phyloP scores from a whole-genome alignment of 192 early-diverging fungal genomes.

The Entrophospora sp. region DNA sequence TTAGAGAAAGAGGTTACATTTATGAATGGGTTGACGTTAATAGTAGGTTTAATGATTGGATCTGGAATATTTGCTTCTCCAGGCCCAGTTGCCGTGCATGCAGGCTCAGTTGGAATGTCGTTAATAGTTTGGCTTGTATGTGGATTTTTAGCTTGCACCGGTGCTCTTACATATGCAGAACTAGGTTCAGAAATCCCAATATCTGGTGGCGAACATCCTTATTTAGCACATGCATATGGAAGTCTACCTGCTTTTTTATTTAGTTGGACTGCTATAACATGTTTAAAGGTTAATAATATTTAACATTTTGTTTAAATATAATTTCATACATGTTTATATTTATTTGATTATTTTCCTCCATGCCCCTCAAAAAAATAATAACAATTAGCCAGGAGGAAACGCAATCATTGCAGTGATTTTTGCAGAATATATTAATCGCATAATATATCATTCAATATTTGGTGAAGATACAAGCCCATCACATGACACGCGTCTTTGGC shows the following conservation, averaged over 20 bases:
- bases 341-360: too few relatives aligned
- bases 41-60: conserved; percentile 70
- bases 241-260: conserved; percentile 66
- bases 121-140: conserved; percentile 70
- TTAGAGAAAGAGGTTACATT: conserved; percentile 51
- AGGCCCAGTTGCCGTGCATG: conserved; percentile 53
- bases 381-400: conserved; percentile 48
- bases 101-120: conserved; percentile 59
- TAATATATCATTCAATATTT: conserved; percentile 49
- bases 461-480: conserved; percentile 18
- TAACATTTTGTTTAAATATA: background rate
- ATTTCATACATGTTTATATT: too few relatives aligned
- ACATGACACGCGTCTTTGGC: conserved; percentile 29
- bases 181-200: conserved; percentile 76
- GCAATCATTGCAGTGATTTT: conserved; percentile 70
- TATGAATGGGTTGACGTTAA: conserved; percentile 58
- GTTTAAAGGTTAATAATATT: conserved; percentile 42
- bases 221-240: conserved; percentile 70
- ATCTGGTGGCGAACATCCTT: conserved; percentile 85
- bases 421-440: conserved; percentile 67
- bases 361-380: too few relatives aligned
- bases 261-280: conserved; percentile 52
- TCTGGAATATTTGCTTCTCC: conserved; percentile 78
- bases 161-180: conserved; percentile 84
- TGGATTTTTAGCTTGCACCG: conserved; percentile 67